These are phyloP conservation scores for Lepiota venenata DNA, from an alignment of 768 basidiomycete genomes.

Conservation along the genomic window DNA sequence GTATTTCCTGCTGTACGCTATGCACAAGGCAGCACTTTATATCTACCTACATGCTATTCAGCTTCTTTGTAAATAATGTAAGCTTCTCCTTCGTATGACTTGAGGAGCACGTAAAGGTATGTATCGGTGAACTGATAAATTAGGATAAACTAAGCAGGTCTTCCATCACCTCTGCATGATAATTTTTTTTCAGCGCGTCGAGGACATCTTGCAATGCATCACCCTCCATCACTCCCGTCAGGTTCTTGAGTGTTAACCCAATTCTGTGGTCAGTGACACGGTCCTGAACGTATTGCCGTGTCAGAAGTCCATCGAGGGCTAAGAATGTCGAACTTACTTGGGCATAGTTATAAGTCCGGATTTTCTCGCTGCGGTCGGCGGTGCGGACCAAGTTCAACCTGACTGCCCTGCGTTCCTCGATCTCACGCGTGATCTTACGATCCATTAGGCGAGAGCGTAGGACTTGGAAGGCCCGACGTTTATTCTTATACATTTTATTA, in stretches of 20 bases:
- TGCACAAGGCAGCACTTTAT: too few species aligned
- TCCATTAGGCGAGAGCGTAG: conserved; percentile 85
- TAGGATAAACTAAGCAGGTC: conserved; percentile 35
- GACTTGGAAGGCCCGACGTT: conserved; percentile 89
- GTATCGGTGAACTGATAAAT: neutral
- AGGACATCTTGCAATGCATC: conserved; percentile 58
- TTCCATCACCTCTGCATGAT: conserved; percentile 55
- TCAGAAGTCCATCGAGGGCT: neutral
- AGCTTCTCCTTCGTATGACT: neutral
- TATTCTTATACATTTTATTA: conserved; percentile 54
- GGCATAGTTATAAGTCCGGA: conserved; percentile 93
- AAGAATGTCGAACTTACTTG: conserved; percentile 46
- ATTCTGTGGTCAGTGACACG: conserved; percentile 93
- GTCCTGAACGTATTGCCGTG: conserved; percentile 44
- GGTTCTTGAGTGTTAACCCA: conserved; percentile 68
- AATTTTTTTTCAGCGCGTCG: conserved; percentile 50
- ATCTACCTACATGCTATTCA: too few species aligned
- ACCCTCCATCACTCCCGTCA: conserved; percentile 63
- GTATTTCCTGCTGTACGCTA: too few species aligned
- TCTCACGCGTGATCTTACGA: conserved; percentile 65
- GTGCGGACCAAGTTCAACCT: conserved; percentile 74
- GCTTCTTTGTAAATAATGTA: too few species aligned
- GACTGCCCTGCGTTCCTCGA: conserved; percentile 63
- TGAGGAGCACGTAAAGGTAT: neutral
- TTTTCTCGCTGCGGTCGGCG: conserved; percentile 89